A percentile compares a stretch with the other conserved stretches of the same genome.
phyloP scores from a whole-genome alignment of 129 eudicot genomes.

The Centrapalus pauciflorus region DNA sequence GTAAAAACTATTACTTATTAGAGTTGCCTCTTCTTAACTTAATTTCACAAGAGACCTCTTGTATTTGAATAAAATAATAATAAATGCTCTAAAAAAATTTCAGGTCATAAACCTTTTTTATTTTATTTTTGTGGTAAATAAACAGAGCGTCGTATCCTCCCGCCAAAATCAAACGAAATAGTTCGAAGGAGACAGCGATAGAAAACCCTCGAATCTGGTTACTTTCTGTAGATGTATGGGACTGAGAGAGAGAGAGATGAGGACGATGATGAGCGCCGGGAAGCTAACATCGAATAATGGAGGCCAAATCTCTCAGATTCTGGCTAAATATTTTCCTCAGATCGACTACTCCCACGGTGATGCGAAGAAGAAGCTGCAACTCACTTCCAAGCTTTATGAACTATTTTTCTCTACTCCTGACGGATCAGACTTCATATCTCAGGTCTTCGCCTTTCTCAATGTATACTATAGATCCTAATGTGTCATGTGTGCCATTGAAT shows the following conservation, averaged over 20 bases:
- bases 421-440: conserved; percentile 46
- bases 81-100: no score
- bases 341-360: conserved; percentile 37
- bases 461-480: neutral
- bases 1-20: no score
- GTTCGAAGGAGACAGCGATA: neutral
- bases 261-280: conserved; percentile 14
- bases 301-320: conserved; percentile 14
- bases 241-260: conserved; percentile 4
- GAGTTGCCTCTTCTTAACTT: no score
- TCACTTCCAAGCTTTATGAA: conserved; percentile 48
- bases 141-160: no score
- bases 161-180: conserved; percentile 26
- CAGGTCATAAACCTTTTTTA: no score
- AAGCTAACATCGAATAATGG: conserved; percentile 14
- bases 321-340: conserved; percentile 44
- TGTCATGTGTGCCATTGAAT: neutral
- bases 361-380: conserved; percentile 24
- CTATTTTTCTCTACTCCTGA: conserved; percentile 48
- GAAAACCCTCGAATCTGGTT: neutral
- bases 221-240: neutral
- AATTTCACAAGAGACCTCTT: no score
- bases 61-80: no score
- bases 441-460: conserved; percentile 34
- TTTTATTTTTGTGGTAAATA: no score